A percentile compares a stretch with the other conserved stretches of the same genome.
Conservation (phyloP, 2,329 filamentous ascomycete genomes). For the Penicillium sp. region DNA sequence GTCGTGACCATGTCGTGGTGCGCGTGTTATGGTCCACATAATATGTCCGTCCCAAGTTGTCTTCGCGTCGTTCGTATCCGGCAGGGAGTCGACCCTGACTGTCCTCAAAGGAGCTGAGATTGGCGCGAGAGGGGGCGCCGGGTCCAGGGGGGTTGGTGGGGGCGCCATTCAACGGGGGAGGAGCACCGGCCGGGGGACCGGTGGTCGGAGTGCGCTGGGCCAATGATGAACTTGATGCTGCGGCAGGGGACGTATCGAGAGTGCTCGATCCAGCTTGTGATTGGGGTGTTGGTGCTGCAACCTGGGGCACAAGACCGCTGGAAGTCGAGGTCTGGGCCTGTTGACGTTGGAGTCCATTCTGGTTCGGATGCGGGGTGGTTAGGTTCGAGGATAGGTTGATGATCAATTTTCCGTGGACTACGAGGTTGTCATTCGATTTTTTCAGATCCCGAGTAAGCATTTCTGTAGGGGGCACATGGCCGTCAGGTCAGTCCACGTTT, state of each 20-base stretch:
- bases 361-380: slow-evolving; percentile 62
- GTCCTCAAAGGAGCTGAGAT: slow-evolving; percentile 92
- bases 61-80: slow-evolving; percentile 94
- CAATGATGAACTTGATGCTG: slow-evolving; percentile 35
- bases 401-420: slow-evolving; percentile 96
- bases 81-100: slow-evolving; percentile 87
- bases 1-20: slow-evolving; percentile 93
- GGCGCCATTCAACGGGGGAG: slow-evolving; percentile 41
- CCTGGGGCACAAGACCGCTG: slow-evolving; percentile 39
- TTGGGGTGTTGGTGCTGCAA: slow-evolving; percentile 27
- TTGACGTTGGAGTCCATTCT: slow-evolving; percentile 38
- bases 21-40: slow-evolving; percentile 98
- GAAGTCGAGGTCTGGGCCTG: slow-evolving; percentile 37
- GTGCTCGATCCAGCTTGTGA: slow-evolving; percentile 29
- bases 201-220: slow-evolving; percentile 36
- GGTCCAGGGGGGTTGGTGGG: slow-evolving; percentile 33
- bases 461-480: slow-evolving; percentile 52
- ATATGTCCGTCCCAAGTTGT: slow-evolving; percentile 91
- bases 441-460: slow-evolving; percentile 98
- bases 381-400: slow-evolving; percentile 94
- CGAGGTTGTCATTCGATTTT: slow-evolving; percentile 95
- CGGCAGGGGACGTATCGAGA: slow-evolving; percentile 29
- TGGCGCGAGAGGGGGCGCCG: slow-evolving; percentile 48
- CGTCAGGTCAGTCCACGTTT: slow-evolving; percentile 16
- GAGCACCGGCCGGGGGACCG: slow-evolving; percentile 40